These are phyloP conservation scores for Hypomyces perniciosus DNA, from an alignment of 2,329 filamentous ascomycete species.

Conservation along the genomic window DNA sequence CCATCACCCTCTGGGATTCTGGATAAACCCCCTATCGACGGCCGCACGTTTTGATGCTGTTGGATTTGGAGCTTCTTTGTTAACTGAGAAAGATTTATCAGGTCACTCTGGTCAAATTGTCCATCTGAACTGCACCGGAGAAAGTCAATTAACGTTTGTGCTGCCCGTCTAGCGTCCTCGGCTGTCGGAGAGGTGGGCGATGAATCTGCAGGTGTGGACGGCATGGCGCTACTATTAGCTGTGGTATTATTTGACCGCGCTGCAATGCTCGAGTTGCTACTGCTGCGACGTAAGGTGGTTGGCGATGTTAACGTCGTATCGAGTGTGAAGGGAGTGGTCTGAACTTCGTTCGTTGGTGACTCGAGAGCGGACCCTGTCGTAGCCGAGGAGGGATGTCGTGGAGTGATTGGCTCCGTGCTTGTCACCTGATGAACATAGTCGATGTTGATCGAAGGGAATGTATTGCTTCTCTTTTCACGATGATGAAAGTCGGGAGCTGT, in stretches of 20 bases:
- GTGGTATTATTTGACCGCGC: conserved; percentile 19
- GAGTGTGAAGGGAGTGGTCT: conserved; percentile 36
- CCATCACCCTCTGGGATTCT: conserved; percentile 53
- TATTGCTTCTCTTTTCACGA: conserved; percentile 69
- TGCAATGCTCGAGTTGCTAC: conserved; percentile 31
- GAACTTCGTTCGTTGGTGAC: conserved; percentile 43
- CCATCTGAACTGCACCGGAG: conserved; percentile 63
- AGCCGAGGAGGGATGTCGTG: conserved; percentile 42
- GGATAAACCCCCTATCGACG: conserved; percentile 43
- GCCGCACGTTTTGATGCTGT: conserved; percentile 34
- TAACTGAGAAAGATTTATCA: conserved; percentile 68
- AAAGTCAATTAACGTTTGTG: conserved; percentile 76
- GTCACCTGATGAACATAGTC: conserved; percentile 45
- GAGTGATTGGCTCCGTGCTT: conserved; percentile 40
- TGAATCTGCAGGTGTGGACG: conserved; percentile 38
- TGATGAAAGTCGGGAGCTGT: conserved; percentile 54
- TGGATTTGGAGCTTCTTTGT: conserved; percentile 80
- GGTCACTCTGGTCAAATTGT: conserved; percentile 72
- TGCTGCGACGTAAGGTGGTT: conserved; percentile 28
- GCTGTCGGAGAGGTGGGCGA: conserved; percentile 66
- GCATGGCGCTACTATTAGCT: conserved; percentile 14
- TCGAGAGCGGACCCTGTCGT: conserved; percentile 48
- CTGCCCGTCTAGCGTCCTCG: conserved; percentile 77
- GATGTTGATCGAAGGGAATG: conserved; percentile 68
- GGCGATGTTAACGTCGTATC: conserved; percentile 39